Percentiles rank a stretch among this genome's conserved stretches.
Conservation (phyloP, 371 early-diverging fungal genomes). For the Blyttiomyces sp. region DNA sequence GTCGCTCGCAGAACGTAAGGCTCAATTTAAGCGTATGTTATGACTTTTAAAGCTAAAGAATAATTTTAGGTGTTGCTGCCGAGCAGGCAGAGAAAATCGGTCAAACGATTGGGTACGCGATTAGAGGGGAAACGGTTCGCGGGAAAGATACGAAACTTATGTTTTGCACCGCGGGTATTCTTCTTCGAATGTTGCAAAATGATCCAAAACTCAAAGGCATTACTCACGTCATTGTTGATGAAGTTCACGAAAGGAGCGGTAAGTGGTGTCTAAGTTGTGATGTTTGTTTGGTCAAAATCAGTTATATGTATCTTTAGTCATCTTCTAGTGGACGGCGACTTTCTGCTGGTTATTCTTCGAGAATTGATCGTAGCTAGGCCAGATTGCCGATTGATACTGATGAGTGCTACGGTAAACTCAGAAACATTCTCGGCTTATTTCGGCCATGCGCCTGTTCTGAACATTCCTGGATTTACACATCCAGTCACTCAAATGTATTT, state of each 20-base stretch:
- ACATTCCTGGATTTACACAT: slow-evolving; percentile 76
- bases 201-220: slow-evolving; percentile 39
- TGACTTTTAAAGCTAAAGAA: background rate
- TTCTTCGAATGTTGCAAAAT: slow-evolving; percentile 52
- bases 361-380: slow-evolving; percentile 22
- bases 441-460: slow-evolving; percentile 57
- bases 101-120: slow-evolving; percentile 48
- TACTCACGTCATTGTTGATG: slow-evolving; percentile 57
- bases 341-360: slow-evolving; percentile 47
- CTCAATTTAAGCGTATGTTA: background rate
- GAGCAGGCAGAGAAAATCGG: slow-evolving; percentile 34
- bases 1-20: slow-evolving; percentile 50
- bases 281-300: slow-evolving; percentile 27
- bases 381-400: slow-evolving; percentile 53
- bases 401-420: slow-evolving; percentile 50
- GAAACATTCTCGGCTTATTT: slow-evolving; percentile 46
- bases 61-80: slow-evolving; percentile 18
- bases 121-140: slow-evolving; percentile 49
- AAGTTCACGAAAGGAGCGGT: slow-evolving; percentile 60
- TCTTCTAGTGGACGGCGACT: slow-evolving; percentile 50
- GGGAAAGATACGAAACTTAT: slow-evolving; percentile 42
- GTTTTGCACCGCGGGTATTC: slow-evolving; percentile 63
- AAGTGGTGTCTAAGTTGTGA: background rate
- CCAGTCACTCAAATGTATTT: slow-evolving; percentile 69
- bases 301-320: slow-evolving; percentile 1